A percentile compares a stretch with the other conserved stretches of the same genome.
These are phyloP conservation scores for Verticillium nubilum DNA, from an alignment of 2,329 filamentous ascomycete genomes.

Conservation along the genomic window DNA sequence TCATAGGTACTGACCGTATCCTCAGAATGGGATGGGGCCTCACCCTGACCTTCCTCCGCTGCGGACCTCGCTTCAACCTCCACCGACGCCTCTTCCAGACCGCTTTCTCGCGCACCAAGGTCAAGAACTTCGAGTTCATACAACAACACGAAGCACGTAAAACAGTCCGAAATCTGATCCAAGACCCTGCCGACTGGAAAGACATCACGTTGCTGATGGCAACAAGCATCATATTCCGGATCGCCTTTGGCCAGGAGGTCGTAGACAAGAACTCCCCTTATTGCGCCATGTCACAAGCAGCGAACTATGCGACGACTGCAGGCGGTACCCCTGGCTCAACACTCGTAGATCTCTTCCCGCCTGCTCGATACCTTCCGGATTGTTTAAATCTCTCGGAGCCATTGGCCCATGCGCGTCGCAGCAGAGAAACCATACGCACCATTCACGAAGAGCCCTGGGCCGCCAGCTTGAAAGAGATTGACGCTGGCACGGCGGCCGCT, in stretches of 20 bases:
- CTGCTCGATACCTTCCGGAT: conserved; percentile 33
- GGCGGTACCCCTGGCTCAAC: conserved; percentile 26
- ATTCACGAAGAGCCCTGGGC: conserved; percentile 38
- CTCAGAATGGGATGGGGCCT: conserved; percentile 36
- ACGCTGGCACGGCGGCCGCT: conserved; percentile 22
- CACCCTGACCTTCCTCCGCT: conserved; percentile 38
- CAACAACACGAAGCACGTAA: conserved; percentile 24
- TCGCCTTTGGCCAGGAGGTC: conserved; percentile 18
- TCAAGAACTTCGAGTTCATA: conserved; percentile 24
- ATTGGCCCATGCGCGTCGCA: conserved; percentile 19
- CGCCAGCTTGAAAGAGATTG: conserved; percentile 21
- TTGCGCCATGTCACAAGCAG: conserved; percentile 16
- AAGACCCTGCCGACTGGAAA: conserved; percentile 14
- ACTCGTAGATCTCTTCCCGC: conserved; percentile 42
- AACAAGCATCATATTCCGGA: conserved; percentile 19
- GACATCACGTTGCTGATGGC: conserved; percentile 16
- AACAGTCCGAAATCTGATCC: conserved; percentile 18
- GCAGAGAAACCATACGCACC: conserved; percentile 24
- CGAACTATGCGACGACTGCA: conserved; percentile 19
- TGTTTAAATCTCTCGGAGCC: conserved; percentile 18
- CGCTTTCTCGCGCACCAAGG: conserved; percentile 33
- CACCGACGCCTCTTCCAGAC: conserved; percentile 38
- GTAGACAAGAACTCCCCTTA: conserved; percentile 16
- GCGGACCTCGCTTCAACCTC: conserved; percentile 33
- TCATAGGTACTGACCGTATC: neutral